Base-by-base conservation (phyloP, 1,284 basidiomycete species). In the Violaceomyces palustris region DNA sequence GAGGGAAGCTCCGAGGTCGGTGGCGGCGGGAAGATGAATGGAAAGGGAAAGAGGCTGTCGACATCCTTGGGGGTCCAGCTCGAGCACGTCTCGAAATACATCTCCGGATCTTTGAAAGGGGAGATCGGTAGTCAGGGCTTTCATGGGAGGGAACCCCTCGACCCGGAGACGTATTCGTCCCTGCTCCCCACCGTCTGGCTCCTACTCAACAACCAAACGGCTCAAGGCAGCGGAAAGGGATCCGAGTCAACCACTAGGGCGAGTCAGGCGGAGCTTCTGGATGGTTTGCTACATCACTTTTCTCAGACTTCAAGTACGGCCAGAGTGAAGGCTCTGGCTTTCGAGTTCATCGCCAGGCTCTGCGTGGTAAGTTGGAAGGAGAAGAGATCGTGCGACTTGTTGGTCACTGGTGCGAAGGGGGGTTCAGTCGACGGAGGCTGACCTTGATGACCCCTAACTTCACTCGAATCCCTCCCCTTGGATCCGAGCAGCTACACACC, bases 161-260 rank as follows among this genome's bases (percentile, higher is more conserved):
- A 57, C 14, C 36, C 51, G 1, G 39, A 50, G 14, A 57, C 58
- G 2, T 64, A 58, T 39, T 34, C 39, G 22, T 49, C 54, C 6
- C 45, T 64, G 17, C 50, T 64, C n/a, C 61, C 61, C 0, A 64
- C 55, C 4, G 33, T 64, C 19, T 64, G 61, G 61, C 54, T 61
- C 38, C 45, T 64, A 15, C 35, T 64, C 19, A 56, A 52, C 19
- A 42, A 30, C 4, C 11, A 45, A 11, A n/a, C n/a, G n/a, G n/a
- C n/a, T n/a, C n/a, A n/a, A n/a, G n/a, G n/a, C n/a, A n/a, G n/a
- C n/a, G 41, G 51, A 9, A 38, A 25, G 28, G 9, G n/a, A 39
- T 25, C 35, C 9, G 29, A 12, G 28, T 15, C 8, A 15, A 5
- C 25, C 29, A 31, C 19, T 11, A 15, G 6, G 39, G 10, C n/a